These are phyloP conservation scores for Kuraishia piskuri DNA, from an alignment of 805 yeast genomes.

Conservation along the genomic window DNA sequence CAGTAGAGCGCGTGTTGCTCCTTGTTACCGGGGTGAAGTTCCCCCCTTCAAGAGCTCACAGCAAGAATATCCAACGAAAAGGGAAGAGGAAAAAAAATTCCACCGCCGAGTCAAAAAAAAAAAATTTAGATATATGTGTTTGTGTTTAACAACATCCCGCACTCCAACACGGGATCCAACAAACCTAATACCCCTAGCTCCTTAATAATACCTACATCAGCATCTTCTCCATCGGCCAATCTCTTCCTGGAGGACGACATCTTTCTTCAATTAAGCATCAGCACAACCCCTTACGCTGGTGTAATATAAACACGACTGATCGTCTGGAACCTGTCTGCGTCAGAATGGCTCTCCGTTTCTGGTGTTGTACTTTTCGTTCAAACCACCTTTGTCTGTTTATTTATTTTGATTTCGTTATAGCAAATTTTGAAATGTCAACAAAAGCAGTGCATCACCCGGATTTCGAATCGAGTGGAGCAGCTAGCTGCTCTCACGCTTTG, in stretches of 20 bases:
- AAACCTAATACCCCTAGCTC: background rate
- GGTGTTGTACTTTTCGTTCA: background rate
- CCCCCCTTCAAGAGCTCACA: background rate
- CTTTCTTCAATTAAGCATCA: background rate
- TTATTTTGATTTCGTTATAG: constrained; percentile 1
- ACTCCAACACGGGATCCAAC: background rate
- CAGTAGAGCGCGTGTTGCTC: too few relatives aligned
- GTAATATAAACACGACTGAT: background rate
- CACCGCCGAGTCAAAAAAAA: background rate
- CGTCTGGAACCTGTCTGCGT: background rate
- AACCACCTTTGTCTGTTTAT: background rate
- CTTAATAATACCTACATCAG: background rate
- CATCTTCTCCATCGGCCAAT: background rate
- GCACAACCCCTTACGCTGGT: background rate
- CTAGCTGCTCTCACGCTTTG: background rate
- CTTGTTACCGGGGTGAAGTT: too few relatives aligned
- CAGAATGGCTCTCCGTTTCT: background rate
- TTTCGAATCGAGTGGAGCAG: background rate
- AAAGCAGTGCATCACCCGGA: constrained; percentile 1
- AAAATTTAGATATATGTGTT: background rate
- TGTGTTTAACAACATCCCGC: too few relatives aligned
- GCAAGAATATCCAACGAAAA: background rate
- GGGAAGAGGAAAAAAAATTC: background rate
- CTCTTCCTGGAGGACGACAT: constrained; percentile 3
- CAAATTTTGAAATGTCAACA: constrained; percentile 3